Base-by-base conservation (phyloP, 495 filamentous ascomycete genomes). In the Penicillium verhagenii region DNA sequence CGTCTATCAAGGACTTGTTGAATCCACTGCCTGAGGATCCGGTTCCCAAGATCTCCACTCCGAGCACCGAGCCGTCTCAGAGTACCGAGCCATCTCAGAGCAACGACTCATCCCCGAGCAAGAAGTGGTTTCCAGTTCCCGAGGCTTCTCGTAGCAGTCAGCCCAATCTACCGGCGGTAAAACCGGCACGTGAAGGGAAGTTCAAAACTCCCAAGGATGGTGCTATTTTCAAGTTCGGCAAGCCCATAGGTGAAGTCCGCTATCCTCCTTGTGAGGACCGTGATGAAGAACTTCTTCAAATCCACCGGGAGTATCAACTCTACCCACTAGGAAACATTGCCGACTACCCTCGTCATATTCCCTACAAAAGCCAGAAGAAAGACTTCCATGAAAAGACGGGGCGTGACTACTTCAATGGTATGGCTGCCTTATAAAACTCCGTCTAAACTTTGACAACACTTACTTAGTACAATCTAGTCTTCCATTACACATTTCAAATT, bases 341-440 rank as follows among this genome's bases (percentile, higher is more conserved):
- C 37, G 72, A 85, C 2, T 91, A 78, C 58, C 82, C 79, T 48
- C 82, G 86, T 40, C 89, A 89, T 48, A 96, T 97, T 51, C 94
- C 94, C 0, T 98, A 97, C 70, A 89, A 87, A 48, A 96, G 92
- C 61, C 87, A 90, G 54, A 98, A 97, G 78, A 95, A 93, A 73
- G 74, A 81, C 18, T 94, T 98, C 57, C 81, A 84, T 48, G 81
- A 86, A 62, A 91, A 85, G 71, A 97, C 93, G 9, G 90, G 90
- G 6, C 79, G 92, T 52, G 89, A 92, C 58, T 86, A 84, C 50
- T 92, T 98, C 63, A 87, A 97, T 79, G 90, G 94, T 96, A 81
- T 47, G 59, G 38, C 5, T 44, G 33, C 10, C 10, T 45, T 24
- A 4, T 24, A 3, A 11, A 10, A 21, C 25, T n/a, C n/a, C n/a